Evolutionary conservation across 805 yeast species (phyloP).

Genomic region (Priceomyces carsonii): DNA sequence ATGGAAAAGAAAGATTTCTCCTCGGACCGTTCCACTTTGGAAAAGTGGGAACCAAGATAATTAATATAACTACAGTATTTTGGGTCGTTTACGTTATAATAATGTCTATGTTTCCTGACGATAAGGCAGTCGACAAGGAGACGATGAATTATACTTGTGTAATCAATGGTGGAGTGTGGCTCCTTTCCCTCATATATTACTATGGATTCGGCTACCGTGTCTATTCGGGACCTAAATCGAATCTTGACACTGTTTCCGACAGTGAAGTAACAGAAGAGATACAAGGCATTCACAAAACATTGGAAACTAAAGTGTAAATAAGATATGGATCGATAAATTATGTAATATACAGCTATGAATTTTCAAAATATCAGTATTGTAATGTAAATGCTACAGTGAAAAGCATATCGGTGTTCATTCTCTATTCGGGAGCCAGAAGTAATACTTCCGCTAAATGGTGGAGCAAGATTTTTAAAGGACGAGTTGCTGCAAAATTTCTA

Average conservation of each 20-base stretch:
- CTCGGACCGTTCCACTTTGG: conserved; percentile 76
- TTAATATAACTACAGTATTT: conserved; percentile 45
- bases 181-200: conserved; percentile 53
- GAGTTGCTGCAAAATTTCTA: too few relatives aligned
- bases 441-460: too few relatives aligned
- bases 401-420: too few relatives aligned
- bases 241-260: conserved; percentile 15
- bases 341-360: too few relatives aligned
- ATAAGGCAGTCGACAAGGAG: conserved; percentile 36
- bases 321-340: neutral
- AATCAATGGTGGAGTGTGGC: conserved; percentile 62
- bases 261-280: neutral
- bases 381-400: too few relatives aligned
- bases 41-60: conserved; percentile 38
- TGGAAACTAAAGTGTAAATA: conserved; percentile 5
- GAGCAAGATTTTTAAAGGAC: too few relatives aligned
- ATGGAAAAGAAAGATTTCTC: conserved; percentile 48
- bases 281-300: conserved; percentile 1
- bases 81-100: conserved; percentile 57
- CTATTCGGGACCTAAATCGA: conserved; percentile 55
- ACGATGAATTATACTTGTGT: conserved; percentile 73
- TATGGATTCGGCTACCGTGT: conserved; percentile 51
- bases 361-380: too few relatives aligned
- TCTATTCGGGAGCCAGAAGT: too few relatives aligned
- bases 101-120: conserved; percentile 63